These are phyloP conservation scores for Tuber calosporum DNA, from an alignment of 495 filamentous ascomycete species.

Conservation along the genomic window DNA sequence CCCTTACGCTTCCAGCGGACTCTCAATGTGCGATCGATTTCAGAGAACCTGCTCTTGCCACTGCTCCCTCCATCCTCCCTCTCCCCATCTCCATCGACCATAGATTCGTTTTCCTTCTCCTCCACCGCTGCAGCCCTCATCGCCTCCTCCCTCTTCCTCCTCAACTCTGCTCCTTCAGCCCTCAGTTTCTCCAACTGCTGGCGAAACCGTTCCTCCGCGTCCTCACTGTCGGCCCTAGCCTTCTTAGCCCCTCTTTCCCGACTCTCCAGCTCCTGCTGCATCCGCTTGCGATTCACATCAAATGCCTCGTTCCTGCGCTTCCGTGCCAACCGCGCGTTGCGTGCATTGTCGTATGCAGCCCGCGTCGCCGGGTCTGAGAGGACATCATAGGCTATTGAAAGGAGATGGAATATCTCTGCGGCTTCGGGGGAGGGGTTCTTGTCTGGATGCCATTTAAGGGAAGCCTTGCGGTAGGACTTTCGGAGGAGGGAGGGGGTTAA, in stretches of 20 bases:
- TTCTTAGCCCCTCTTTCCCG: conserved; percentile 42
- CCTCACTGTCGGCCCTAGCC: conserved; percentile 45
- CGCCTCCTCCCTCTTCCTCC: conserved; percentile 35
- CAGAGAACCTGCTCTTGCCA: conserved; percentile 26
- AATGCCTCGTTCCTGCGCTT: conserved; percentile 59
- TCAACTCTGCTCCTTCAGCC: conserved; percentile 43
- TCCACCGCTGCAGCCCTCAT: conserved; percentile 32
- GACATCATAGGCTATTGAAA: conserved; percentile 65
- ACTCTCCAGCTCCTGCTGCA: conserved; percentile 67
- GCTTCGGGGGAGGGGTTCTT: conserved; percentile 45
- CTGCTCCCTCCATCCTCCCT: background rate
- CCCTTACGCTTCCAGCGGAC: conserved; percentile 27
- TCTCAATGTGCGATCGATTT: conserved; percentile 35
- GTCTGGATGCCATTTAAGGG: conserved; percentile 89
- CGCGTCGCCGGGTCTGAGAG: conserved; percentile 57
- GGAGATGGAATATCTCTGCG: conserved; percentile 62
- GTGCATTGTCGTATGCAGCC: conserved; percentile 62
- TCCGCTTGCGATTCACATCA: conserved; percentile 59
- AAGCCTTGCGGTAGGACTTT: conserved; percentile 79
- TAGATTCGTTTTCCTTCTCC: background rate
- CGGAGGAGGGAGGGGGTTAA: conserved; percentile 59
- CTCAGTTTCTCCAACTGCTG: conserved; percentile 44
- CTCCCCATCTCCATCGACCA: background rate
- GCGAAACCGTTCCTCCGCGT: conserved; percentile 49
- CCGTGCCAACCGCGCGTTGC: conserved; percentile 55